Evolutionary conservation across 2,329 filamentous ascomycete genomes (phyloP).

Genomic region (Pseudogymnoascus sp.): DNA sequence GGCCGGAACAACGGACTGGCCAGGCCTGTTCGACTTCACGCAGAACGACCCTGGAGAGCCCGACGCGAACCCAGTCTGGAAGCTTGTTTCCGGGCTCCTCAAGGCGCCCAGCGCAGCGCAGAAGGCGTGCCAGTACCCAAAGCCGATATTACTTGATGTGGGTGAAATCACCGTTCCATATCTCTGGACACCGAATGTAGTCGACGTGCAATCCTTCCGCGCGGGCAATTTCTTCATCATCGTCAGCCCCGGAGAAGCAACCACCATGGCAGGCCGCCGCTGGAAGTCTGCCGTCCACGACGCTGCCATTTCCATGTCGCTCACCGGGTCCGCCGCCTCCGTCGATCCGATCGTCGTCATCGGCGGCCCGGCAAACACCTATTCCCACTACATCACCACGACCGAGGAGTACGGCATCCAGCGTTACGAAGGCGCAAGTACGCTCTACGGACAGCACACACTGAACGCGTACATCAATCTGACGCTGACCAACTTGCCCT

Average conservation of each 20-base stretch:
- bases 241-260: constrained; percentile 78
- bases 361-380: constrained; percentile 84
- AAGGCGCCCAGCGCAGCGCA: constrained; percentile 65
- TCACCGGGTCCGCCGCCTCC: constrained; percentile 26
- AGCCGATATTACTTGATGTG: constrained; percentile 82
- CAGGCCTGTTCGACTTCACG: constrained; percentile 87
- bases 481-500: constrained; percentile 63
- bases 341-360: constrained; percentile 69
- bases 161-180: constrained; percentile 75
- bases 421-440: constrained; percentile 92
- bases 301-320: constrained; percentile 39
- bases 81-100: constrained; percentile 63
- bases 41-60: constrained; percentile 74
- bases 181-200: constrained; percentile 83
- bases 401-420: constrained; percentile 76
- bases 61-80: constrained; percentile 63
- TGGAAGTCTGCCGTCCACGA: constrained; percentile 67
- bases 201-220: constrained; percentile 78
- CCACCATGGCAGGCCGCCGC: constrained; percentile 83
- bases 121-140: constrained; percentile 67
- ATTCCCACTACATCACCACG: constrained; percentile 71
- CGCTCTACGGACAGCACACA: constrained; percentile 76
- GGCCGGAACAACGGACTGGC: constrained; percentile 85
- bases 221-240: constrained; percentile 81
- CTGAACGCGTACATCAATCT: constrained; percentile 83